These are phyloP conservation scores for Claviceps quebecensis DNA, from an alignment of 2,329 filamentous ascomycete genomes.

Conservation along the genomic window DNA sequence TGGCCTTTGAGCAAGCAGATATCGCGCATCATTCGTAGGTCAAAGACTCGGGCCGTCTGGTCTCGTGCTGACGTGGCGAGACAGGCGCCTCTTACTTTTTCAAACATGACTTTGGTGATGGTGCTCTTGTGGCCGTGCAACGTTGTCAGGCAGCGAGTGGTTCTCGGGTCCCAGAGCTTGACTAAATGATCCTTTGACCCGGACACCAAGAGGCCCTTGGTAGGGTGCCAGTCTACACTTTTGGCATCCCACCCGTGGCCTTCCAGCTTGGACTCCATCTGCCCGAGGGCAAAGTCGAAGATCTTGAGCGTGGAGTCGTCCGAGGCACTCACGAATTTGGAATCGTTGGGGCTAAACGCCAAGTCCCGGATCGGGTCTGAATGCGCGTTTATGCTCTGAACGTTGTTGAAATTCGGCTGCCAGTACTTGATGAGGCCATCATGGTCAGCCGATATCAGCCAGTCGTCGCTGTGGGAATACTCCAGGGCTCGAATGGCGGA, in stretches of 20 bases:
- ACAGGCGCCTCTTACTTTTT: slow-evolving; percentile 68
- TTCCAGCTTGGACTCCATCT: slow-evolving; percentile 68
- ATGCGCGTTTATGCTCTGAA: slow-evolving; percentile 86
- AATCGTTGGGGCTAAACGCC: slow-evolving; percentile 84
- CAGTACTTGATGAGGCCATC: slow-evolving; percentile 96
- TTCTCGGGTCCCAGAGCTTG: slow-evolving; percentile 96
- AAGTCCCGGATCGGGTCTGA: slow-evolving; percentile 80
- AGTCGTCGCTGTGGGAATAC: slow-evolving; percentile 94
- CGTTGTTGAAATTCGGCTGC: slow-evolving; percentile 98
- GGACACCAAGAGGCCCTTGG: slow-evolving; percentile 84
- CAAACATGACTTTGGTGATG: slow-evolving; percentile 84
- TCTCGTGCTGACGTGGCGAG: slow-evolving; percentile 88
- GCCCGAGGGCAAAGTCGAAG: slow-evolving; percentile 82
- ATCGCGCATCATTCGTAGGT: slow-evolving; percentile 96
- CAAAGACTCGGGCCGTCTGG: slow-evolving; percentile 84
- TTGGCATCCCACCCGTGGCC: slow-evolving; percentile 99
- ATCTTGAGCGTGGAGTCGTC: slow-evolving; percentile 91
- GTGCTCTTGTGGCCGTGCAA: slow-evolving; percentile 96
- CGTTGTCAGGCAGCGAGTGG: slow-evolving; percentile 77
- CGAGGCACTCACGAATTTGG: slow-evolving; percentile 90
- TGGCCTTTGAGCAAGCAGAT: slow-evolving; percentile 87
- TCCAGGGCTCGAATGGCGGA: slow-evolving; percentile 67
- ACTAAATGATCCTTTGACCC: slow-evolving; percentile 96
- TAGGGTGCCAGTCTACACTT: slow-evolving; percentile 93
- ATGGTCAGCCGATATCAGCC: slow-evolving; percentile 90